These are phyloP conservation scores for Hortiboletus campestris DNA, from an alignment of 768 basidiomycete species.

Conservation along the genomic window DNA sequence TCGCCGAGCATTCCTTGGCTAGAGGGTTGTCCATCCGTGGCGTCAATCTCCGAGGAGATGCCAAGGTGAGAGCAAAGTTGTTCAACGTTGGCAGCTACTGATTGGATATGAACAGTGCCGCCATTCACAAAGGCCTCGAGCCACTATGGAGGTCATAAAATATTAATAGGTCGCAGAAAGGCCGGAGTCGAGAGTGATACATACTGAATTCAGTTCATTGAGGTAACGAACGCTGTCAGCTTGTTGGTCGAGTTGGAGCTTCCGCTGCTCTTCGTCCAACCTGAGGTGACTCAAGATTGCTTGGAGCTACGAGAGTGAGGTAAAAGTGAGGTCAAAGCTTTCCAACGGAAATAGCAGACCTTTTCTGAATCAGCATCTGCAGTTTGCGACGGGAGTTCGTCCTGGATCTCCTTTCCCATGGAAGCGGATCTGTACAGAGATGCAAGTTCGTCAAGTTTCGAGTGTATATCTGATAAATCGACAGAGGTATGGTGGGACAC, in stretches of 20 bases:
- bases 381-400: not conserved
- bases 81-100: conserved; percentile 57
- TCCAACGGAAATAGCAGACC: conserved; percentile 6
- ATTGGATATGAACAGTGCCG: conserved; percentile 69
- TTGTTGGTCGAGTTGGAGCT: conserved; percentile 59
- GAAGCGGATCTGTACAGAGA: conserved; percentile 18
- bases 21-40: conserved; percentile 8
- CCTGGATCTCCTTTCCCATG: not conserved
- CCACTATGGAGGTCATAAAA: conserved; percentile 49
- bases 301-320: conserved; percentile 31
- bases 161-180: not conserved
- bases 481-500: not conserved
- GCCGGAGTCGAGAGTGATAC: conserved; percentile 18
- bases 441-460: conserved; percentile 40
- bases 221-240: conserved; percentile 75
- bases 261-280: conserved; percentile 47
- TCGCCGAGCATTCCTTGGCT: conserved; percentile 33
- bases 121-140: conserved; percentile 79
- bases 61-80: conserved; percentile 58
- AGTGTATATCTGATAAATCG: conserved; percentile 31
- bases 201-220: conserved; percentile 69
- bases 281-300: conserved; percentile 49
- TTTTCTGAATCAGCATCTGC: conserved; percentile 15
- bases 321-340: not conserved
- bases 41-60: conserved; percentile 23